Percentiles rank a stretch among this genome's conserved stretches.
Conservation (phyloP, 352 stramenopile species). For the Globisporangium yorkense region DNA sequence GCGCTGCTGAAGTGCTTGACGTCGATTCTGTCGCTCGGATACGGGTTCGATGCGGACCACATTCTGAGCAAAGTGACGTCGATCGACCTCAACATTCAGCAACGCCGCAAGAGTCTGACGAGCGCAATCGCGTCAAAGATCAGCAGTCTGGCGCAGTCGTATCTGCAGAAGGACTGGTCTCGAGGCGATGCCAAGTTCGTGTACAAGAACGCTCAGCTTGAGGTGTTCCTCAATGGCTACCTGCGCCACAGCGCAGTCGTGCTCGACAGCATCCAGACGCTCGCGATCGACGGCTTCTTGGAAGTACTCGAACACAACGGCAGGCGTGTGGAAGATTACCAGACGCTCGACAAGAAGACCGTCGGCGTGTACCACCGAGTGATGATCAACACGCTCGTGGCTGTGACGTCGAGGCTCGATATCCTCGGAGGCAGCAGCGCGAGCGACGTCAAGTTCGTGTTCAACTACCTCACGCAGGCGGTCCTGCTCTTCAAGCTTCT, state of each 20-base stretch:
- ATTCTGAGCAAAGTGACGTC: slow-evolving; percentile 11
- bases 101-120: slow-evolving; percentile 9
- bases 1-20: slow-evolving; percentile 21
- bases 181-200: slow-evolving; percentile 28
- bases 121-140: slow-evolving; percentile 27
- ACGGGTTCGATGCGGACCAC: slow-evolving; percentile 16
- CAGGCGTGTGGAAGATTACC: slow-evolving; percentile 13
- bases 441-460: slow-evolving; percentile 22
- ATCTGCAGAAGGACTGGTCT: slow-evolving; percentile 43
- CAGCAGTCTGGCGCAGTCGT: slow-evolving; percentile 25
- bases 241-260: slow-evolving; percentile 29
- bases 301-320: slow-evolving; percentile 30
- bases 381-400: slow-evolving; percentile 41
- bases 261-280: slow-evolving; percentile 41
- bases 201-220: slow-evolving; percentile 33
- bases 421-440: slow-evolving; percentile 13
- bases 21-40: slow-evolving; percentile 17
- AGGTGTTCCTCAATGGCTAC: slow-evolving; percentile 30
- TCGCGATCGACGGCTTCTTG: slow-evolving; percentile 37
- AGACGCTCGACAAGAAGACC: slow-evolving; percentile 54
- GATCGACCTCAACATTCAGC: slow-evolving; percentile 13
- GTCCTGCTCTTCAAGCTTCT: slow-evolving; percentile 61
- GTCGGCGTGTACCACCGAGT: slow-evolving; percentile 37
- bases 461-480: slow-evolving; percentile 47
- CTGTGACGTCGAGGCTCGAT: slow-evolving; percentile 31